Base-by-base conservation (phyloP, 148 eudicot genomes). In the Silene uniflora region DNA sequence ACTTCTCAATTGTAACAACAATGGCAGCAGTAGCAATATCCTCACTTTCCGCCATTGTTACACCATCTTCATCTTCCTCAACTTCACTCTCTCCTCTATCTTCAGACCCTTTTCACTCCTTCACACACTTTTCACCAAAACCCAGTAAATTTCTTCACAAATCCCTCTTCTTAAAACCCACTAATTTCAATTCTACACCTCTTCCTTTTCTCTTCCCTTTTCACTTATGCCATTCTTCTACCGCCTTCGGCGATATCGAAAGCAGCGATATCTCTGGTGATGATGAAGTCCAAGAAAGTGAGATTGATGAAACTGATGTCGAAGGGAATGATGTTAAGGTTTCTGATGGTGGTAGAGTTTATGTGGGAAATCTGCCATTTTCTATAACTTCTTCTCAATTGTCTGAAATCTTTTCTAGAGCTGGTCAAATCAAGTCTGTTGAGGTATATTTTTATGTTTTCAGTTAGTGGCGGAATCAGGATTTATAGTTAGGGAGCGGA, bases 301-400 rank as follows among this genome's bases (percentile, higher is more conserved):
- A 62, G n/a, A 82, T 72, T 42, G 65, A 67, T 52, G 82, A 44
- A 58, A 62, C 46, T 6, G 79, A 74, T 44, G 70, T 6, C 42
- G 32, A 17, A 56, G 71, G 64, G 11, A 23, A 44, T 54, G 52
- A 32, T 67, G 77, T 24, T 44, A 5, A 35, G 0, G 7, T 6
- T 16, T 60, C 62, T 3, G 62, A 14, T 67, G 91, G 77, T 65
- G 76, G 91, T 24, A 88, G 89, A 58, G 59, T 94, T 2, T 91
- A 86, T 79, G 91, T 94, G 62, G 98, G 98, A 5, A 91, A 89
- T 68, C 87, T 94, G 87, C 90, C 97, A 0, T 94, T 80, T 71
- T 69, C 97, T 0, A 84, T 87, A 83, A 87, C 91, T 24, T 72
- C 91, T 35, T 62, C 85, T 17, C 82, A 93, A 65, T 80, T 94